Evolutionary conservation across 306 rosid species (phyloP), one percentile per base, ranked within the genome.

Genomic region (Acacia confusa): DNA sequence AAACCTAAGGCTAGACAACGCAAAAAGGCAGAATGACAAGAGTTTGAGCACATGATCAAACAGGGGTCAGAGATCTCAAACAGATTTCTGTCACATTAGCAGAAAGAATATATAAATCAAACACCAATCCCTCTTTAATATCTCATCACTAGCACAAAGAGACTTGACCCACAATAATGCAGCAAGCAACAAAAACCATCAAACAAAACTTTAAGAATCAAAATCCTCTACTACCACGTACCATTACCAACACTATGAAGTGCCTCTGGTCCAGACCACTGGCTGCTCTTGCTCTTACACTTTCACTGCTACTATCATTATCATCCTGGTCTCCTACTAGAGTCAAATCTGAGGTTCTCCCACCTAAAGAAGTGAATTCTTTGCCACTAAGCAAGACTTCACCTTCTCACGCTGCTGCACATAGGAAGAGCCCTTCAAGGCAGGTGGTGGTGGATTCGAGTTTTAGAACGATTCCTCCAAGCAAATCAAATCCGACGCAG

Each of bases 391-490:
- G 61, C 82, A 76, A 72, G 76, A 55, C 82, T 84, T 57, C 90
- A 43, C 79, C 90, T 72, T 79, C 89, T 30, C 81, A 75, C 70
- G 73, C 87, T 68, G 73, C 87, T 68, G 55, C 71, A 14, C 44
- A 69, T n/a, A 81, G 77, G 79, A 86, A 86, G 85, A 81, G 53
- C 70, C 86, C 86, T 58, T 76, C 85, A 12, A 79, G 86, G 90
- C 83, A 84, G 82, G 74, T 83, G 60, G 74, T 81, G 64, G 74
- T 83, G 43, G 77, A 72, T 57, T 84, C 95, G 0, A 52, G 89
- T 77, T 91, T 90, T 77, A 79, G 90, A 79, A 84, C 70, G 74
- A 91, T 91, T 57, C 94, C 94, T 20, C 94, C 91, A 52, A 89
- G 88, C 82, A 76, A 70, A 45, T 82, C 94, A 40, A 92, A 92